These are phyloP conservation scores for Backusella parvicylindrica DNA, from an alignment of 192 early-diverging fungal species.

Conservation along the genomic window DNA sequence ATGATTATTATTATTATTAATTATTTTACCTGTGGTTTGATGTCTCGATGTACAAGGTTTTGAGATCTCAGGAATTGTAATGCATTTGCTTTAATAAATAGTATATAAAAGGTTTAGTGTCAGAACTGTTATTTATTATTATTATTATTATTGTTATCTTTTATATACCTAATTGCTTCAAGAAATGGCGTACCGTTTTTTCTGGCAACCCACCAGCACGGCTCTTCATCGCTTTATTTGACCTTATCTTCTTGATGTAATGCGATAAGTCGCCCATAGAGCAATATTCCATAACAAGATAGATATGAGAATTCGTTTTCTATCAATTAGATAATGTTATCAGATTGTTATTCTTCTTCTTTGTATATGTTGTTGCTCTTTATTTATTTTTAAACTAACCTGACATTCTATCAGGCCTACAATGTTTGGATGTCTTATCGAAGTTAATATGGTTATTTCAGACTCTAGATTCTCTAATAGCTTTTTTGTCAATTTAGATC, in stretches of 20 bases:
- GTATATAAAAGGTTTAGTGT: conserved; percentile 15
- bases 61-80: conserved; percentile 84
- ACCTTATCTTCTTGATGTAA: conserved; percentile 75
- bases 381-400: conserved; percentile 48
- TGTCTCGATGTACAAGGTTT: conserved; percentile 92
- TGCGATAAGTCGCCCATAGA: conserved; percentile 89
- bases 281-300: conserved; percentile 98
- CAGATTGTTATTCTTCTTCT: background rate
- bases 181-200: conserved; percentile 77
- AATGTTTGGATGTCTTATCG: conserved; percentile 80
- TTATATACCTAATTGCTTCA: conserved; percentile 73
- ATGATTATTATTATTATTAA: background rate
- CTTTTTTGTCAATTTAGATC: conserved; percentile 87
- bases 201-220: conserved; percentile 80
- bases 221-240: conserved; percentile 43
- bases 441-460: conserved; percentile 91
- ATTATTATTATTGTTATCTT: background rate
- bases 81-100: conserved; percentile 59
- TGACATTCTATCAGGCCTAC: conserved; percentile 88
- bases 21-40: conserved; percentile 86
- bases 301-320: conserved; percentile 92
- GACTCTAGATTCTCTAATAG: conserved; percentile 92
- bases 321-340: conserved; percentile 19
- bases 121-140: background rate
- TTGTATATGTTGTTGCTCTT: background rate